Percentiles rank a stretch among this genome's conserved stretches.
Evolutionary conservation across 495 filamentous ascomycete species (phyloP).

Genomic region (Penicillium macrosclerotiorum): DNA sequence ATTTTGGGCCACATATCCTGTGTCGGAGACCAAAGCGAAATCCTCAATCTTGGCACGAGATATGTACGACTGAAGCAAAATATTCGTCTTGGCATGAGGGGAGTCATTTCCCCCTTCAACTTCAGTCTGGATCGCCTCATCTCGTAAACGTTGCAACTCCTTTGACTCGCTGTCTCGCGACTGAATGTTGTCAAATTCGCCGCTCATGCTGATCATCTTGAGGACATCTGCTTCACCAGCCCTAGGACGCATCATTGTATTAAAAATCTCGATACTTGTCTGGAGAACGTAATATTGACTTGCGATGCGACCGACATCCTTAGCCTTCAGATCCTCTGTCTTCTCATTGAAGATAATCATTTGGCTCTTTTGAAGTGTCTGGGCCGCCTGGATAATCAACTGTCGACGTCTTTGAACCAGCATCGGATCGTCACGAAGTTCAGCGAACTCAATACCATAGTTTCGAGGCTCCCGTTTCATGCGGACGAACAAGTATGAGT

Average conservation of each 20-base stretch:
- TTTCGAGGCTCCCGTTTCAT: conserved; percentile 89
- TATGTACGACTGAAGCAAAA: conserved; percentile 91
- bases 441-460: conserved; percentile 96
- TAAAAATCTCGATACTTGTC: conserved; percentile 92
- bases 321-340: conserved; percentile 86
- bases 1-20: conserved; percentile 93
- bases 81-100: conserved; percentile 89
- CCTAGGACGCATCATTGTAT: conserved; percentile 77
- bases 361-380: conserved; percentile 81
- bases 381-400: conserved; percentile 82
- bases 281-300: conserved; percentile 96
- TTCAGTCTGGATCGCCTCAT: conserved; percentile 67
- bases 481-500: conserved; percentile 94
- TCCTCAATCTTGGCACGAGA: conserved; percentile 86
- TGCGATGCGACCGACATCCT: conserved; percentile 93
- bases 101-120: conserved; percentile 72
- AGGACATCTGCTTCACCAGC: conserved; percentile 87
- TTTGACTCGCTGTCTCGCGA: conserved; percentile 80
- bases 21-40: conserved; percentile 87
- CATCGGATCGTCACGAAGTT: conserved; percentile 80
- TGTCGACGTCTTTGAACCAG: conserved; percentile 79
- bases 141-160: conserved; percentile 66
- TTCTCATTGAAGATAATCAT: conserved; percentile 98
- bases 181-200: conserved; percentile 97
- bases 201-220: conserved; percentile 92